These are phyloP conservation scores for Boletus holoroseus DNA, from an alignment of 1,284 basidiomycete species.

Conservation along the genomic window DNA sequence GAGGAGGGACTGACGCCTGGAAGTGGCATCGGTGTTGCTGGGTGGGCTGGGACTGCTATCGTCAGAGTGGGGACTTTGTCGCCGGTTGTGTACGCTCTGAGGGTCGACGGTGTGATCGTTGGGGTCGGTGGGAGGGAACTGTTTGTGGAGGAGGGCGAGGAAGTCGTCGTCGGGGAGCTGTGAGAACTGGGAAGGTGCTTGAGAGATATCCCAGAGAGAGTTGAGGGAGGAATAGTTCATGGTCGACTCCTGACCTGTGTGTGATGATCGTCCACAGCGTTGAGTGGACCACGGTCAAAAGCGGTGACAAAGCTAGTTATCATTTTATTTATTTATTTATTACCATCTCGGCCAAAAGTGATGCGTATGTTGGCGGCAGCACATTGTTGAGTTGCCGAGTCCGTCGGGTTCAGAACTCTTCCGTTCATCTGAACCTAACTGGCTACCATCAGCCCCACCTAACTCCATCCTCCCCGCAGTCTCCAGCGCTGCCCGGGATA, in stretches of 20 bases:
- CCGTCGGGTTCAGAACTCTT: background rate
- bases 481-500: too few species aligned
- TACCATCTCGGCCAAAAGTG: background rate
- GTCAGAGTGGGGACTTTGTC: slow-evolving; percentile 48
- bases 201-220: slow-evolving; percentile 65
- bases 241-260: slow-evolving; percentile 3
- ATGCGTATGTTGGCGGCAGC: background rate
- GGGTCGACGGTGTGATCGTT: slow-evolving; percentile 39
- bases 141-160: slow-evolving; percentile 68
- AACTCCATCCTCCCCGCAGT: background rate
- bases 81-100: slow-evolving; percentile 43
- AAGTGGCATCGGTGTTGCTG: slow-evolving; percentile 36
- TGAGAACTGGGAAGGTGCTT: slow-evolving; percentile 52
- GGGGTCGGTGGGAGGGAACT: slow-evolving; percentile 44
- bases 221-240: slow-evolving; percentile 30
- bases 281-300: background rate
- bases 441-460: background rate
- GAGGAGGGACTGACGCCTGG: slow-evolving; percentile 30
- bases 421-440: background rate
- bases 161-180: slow-evolving; percentile 71
- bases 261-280: slow-evolving; percentile 2
- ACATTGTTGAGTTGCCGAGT: background rate
- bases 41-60: slow-evolving; percentile 73
- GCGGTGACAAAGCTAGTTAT: slow-evolving; percentile 11
- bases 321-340: background rate